A percentile compares a stretch with the other conserved stretches of the same genome.
Evolutionary conservation across 805 yeast species (phyloP).

Genomic region (Phaffomyces thermotolerans): DNA sequence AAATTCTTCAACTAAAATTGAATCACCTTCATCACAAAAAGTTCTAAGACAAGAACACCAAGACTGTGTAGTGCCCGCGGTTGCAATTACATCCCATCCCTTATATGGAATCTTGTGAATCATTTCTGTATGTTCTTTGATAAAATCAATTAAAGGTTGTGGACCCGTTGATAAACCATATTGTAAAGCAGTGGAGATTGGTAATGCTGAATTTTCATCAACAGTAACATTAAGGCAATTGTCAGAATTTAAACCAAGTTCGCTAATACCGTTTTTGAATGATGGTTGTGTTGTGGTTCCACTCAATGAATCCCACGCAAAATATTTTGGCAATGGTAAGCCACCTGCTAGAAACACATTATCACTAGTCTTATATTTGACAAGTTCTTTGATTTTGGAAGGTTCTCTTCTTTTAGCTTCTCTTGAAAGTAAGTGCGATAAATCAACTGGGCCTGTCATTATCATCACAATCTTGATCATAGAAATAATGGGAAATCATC

Average conservation of each 20-base stretch:
- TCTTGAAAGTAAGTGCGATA: constrained; percentile 59
- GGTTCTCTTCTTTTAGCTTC: constrained; percentile 70
- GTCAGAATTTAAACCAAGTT: constrained; percentile 53
- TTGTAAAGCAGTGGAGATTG: constrained; percentile 76
- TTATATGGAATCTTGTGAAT: constrained; percentile 40
- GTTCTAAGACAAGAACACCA: constrained; percentile 80
- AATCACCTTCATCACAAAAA: constrained; percentile 69
- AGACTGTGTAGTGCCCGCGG: constrained; percentile 81
- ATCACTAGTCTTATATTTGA: constrained; percentile 57
- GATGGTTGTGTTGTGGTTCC: constrained; percentile 69
- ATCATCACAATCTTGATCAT: background rate
- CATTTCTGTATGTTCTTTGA: constrained; percentile 65
- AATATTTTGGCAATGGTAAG: constrained; percentile 75
- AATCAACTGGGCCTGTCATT: constrained; percentile 31
- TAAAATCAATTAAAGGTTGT: constrained; percentile 55
- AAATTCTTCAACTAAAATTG: constrained; percentile 72
- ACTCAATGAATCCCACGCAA: constrained; percentile 72
- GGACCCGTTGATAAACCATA: constrained; percentile 84
- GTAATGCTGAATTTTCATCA: constrained; percentile 45
- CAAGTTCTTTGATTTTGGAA: constrained; percentile 78
- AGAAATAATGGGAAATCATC: background rate
- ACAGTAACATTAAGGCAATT: background rate
- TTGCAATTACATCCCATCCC: constrained; percentile 66
- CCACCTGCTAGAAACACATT: constrained; percentile 90
- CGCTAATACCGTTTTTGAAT: constrained; percentile 46